Base-by-base conservation (phyloP, 139 green algal species). In the Closterium sp. region DNA sequence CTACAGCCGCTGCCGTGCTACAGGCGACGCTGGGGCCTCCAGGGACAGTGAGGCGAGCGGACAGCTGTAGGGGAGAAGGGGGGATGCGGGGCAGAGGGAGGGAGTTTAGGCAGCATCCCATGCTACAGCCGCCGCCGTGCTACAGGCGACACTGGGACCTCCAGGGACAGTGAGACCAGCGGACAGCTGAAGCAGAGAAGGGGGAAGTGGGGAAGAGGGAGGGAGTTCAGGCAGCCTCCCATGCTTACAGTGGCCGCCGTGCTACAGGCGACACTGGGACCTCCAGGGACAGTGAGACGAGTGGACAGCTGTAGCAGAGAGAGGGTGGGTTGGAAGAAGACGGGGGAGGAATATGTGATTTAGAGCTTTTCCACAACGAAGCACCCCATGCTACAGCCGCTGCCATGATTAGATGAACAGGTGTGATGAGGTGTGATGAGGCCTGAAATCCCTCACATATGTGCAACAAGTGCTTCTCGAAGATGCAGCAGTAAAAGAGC, bases 231-330 rank as follows among this genome's bases (percentile, higher is more conserved):
- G n/a, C n/a, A n/a, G n/a, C n/a, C n/a, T n/a, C n/a, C n/a, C n/a
- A n/a, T n/a, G n/a, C n/a, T n/a, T 22, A 94, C 31, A 30, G 91
- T 91, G 0, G 92, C 85, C 4, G 92, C 86, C 29, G 91, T 94
- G 92, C 92, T 94, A 45, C 92, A 95, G 24, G 92, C 91, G 27
- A 94, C 42, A 2, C 70, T 94, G 22, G 92, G 92, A n/a, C 92
- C 92, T 11, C 92, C 92, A 31, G 92, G 92, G 13, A 94, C 92
- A 22, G 92, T 94, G 24, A 89, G 9, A 24, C 89, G 62, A 29
- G 89, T 70, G 9, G 89, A 28, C 4, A 13, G 62, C 89, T 92
- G 89, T 30, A 87, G 32, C 32, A 38, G 38, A 50, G 13, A 50
- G 38, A 9, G 7, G 62, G 17, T 27, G 19, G 62, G 38, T 1